Evolutionary conservation across 805 yeast species (phyloP).

Genomic region (Myxozyma vanderwaltii): DNA sequence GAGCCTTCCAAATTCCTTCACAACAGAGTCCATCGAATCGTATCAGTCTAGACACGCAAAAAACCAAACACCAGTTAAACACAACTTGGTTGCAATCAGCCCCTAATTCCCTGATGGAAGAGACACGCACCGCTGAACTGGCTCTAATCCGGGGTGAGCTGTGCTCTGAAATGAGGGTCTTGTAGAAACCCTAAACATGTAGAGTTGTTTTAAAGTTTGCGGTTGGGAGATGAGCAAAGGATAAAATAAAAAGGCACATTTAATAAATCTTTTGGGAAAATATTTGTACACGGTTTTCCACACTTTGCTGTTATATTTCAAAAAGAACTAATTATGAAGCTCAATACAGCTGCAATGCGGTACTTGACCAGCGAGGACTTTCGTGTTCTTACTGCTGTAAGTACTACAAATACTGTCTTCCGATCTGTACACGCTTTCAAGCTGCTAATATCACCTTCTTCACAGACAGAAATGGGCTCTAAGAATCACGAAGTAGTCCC

Average conservation of each 20-base stretch:
- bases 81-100: background rate
- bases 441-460: no score
- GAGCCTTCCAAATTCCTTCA: constrained; percentile 42
- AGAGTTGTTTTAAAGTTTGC: background rate
- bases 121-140: no score
- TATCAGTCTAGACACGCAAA: background rate
- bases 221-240: background rate
- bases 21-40: constrained; percentile 38
- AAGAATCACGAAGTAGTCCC: constrained; percentile 95
- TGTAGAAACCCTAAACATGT: background rate
- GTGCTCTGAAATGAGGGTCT: background rate
- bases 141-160: background rate
- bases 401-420: background rate
- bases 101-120: no score
- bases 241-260: no score
- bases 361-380: constrained; percentile 90
- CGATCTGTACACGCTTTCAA: background rate
- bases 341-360: constrained; percentile 91
- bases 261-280: no score
- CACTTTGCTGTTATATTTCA: background rate
- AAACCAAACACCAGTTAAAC: background rate
- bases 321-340: constrained; percentile 66
- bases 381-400: constrained; percentile 78
- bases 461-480: constrained; percentile 71
- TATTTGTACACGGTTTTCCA: no score